Base-by-base conservation (phyloP, 768 basidiomycete genomes). In the Solioccasus polychromus region DNA sequence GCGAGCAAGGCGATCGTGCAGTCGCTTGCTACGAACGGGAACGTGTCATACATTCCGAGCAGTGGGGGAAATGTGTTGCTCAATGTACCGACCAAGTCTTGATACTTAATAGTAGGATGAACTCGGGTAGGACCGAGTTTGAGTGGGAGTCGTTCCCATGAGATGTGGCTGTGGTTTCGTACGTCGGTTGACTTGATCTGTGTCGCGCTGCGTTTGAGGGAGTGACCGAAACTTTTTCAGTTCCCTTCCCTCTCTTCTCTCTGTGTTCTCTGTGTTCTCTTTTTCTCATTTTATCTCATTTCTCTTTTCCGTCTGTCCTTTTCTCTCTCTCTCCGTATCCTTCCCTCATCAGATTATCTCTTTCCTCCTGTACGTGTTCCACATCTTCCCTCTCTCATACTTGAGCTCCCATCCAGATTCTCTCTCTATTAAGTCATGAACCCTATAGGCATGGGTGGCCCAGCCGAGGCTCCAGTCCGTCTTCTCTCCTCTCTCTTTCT, bases 1-100 rank as follows among this genome's bases (percentile, higher is more conserved):
- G 93, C 96, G 42, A 89, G 87, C 76, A 92, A 97, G 73, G 96
- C 95, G 45, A 97, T 99, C 62, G 96, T 86, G 43, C 80, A 84
- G 60, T 92, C 90, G 52, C 72, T 96, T 59, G 60, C 86, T 29
- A 69, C 62, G 53, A 93, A 88, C 59, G 77, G 79, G 48, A 93
- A 94, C 65, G 90, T 96, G 60, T 85, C 90, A 26, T 96, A 92
- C 62, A 81, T 96, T 47, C 92, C 92, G 37, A 84, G 83, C 55
- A 75, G 85, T 11, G 82, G 82, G 12, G 83, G 83, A 2, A 88
- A 87, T 60, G 83, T 96, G 47, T 69, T 96, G 54, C 68, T 95
- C 64, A 91, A 88, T 67, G 83, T 95, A 50, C 84, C 88, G 46
- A 78, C 80, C 9, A 71, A 73, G 45, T 11, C 43, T 53, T 56